Conservation (phyloP, 257 asterid species). For the Gentiana macrophylla region DNA sequence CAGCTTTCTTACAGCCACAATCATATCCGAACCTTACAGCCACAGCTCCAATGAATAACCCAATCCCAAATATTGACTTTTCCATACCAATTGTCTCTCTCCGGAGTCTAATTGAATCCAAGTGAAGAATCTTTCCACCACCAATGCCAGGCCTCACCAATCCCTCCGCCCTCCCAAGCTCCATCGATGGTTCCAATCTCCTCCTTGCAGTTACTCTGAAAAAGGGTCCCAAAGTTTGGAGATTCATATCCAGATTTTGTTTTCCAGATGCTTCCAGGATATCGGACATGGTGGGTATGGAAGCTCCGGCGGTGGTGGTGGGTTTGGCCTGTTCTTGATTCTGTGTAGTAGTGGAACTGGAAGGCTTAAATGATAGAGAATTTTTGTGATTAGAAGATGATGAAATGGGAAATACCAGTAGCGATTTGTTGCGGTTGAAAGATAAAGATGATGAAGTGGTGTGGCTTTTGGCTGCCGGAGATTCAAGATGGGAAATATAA, state of each 20-base stretch:
- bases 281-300: conserved; percentile 64
- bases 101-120: conserved; percentile 60
- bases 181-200: conserved; percentile 30
- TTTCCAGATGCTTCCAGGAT: conserved; percentile 52
- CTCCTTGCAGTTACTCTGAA: conserved; percentile 62
- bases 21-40: conserved; percentile 77
- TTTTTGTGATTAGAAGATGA: too few relatives aligned
- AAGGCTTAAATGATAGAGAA: too few relatives aligned
- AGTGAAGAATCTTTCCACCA: conserved; percentile 58
- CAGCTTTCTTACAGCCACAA: conserved; percentile 60
- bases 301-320: conserved; percentile 5
- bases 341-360: too few relatives aligned
- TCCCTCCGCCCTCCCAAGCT: conserved; percentile 79
- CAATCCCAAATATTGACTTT: conserved; percentile 83
- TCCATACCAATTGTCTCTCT: conserved; percentile 70
- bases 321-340: background rate
- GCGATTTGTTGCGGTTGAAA: too few relatives aligned
- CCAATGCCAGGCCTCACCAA: conserved; percentile 62
- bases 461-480: conserved; percentile 9
- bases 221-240: conserved; percentile 65
- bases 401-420: too few relatives aligned
- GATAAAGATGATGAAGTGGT: background rate
- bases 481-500: conserved; percentile 6
- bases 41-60: conserved; percentile 83
- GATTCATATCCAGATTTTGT: conserved; percentile 61